Base-by-base conservation (phyloP, 768 basidiomycete species). In the Trametes punicea region DNA sequence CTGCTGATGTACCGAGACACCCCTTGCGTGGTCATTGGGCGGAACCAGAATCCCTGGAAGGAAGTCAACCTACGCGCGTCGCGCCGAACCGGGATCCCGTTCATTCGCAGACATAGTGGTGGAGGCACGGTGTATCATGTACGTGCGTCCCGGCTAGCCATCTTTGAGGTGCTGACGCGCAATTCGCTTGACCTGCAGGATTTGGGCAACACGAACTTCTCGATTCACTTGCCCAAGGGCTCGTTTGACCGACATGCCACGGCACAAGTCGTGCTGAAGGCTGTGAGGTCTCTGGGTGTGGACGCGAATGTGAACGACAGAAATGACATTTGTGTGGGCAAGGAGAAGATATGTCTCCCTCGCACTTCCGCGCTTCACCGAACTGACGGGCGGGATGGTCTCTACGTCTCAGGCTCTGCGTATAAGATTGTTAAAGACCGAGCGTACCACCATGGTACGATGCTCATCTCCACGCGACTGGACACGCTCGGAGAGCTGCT, bases 1-100 rank as follows among this genome's bases (percentile, higher is more conserved):
- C 78, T 99, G 18, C 78, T 97, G 42, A 71, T 99, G 51, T 99
- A 98, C 69, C 83, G 92, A 27, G 90, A 98, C 67, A 69, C 73
- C 0, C 92, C 93, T 2, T 94, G 93, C 65, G 92, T 98, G 16
- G 80, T 99, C 51, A 91, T 98, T 51, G 96, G 96, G 0, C 77
- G 96, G 49, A 95, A 98, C 69, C 97, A 99, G 75, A 98, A 97
- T 63, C 96, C 95, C 15, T 98, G 96, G 96, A 97, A 93, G 68
- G 96, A 99, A 67, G 85, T 94, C 62, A 95, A 96, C 64, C 79
- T 95, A 46, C 58, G 67, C 6, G 77, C 81, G 1, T 75, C 93
- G 6, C 70, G 73, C 10, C 54, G 69, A 39, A 69, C 75, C 2
- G 76, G 74, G 4, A 78, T 93, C 16, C 90, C 90, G 0, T 89